Base-by-base conservation (phyloP, 257 asterid genomes). In the Henckelia pumila region DNA sequence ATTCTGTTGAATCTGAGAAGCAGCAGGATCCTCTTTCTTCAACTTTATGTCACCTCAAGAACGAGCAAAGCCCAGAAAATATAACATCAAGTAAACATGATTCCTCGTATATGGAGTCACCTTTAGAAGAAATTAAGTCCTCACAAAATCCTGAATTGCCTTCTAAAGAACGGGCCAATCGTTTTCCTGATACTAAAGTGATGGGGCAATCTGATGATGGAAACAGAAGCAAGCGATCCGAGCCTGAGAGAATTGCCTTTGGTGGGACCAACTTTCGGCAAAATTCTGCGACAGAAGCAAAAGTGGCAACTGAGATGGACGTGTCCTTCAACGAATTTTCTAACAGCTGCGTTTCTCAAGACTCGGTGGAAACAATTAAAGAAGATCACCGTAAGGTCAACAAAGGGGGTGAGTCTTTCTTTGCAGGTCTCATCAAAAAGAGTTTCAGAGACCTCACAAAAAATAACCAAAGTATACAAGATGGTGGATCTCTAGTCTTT, bases 371-470 rank as follows among this genome's bases (percentile, higher is more conserved):
- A 52, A 56, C 47, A 37, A 78, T 75, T 64, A 88, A 84, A 75
- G 95, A 83, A 53, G 84, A 75, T 63, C 79, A 8, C 23, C 76
- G 82, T n/a, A 89, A 60, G 80, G 73, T 24, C 67, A 83, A 67
- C 69, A 88, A 86, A 75, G 89, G 92, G 32, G 82, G 87, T 2
- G 95, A 88, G 58, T 91, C 97, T 29, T 88, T 91, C 77, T 78
- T 92, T 14, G 75, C 73, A 19, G 95, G 95, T 60, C 19, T 40
- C 52, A 76, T 92, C 17, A 92, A 84, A 61, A 84, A 79, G 83
- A 74, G 95, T 67, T 80, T 85, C 37, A 80, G 84, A 73, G 97
- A 90, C 73, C 81, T 86, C 70, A 78, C 80, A 64, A 86, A 76
- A 83, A 71, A 92, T 32, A 78, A 76, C 69, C 86, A 80, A 55